These are phyloP conservation scores for Phellopilus nigrolimitatus DNA, from an alignment of 1,284 basidiomycete genomes.

Conservation along the genomic window DNA sequence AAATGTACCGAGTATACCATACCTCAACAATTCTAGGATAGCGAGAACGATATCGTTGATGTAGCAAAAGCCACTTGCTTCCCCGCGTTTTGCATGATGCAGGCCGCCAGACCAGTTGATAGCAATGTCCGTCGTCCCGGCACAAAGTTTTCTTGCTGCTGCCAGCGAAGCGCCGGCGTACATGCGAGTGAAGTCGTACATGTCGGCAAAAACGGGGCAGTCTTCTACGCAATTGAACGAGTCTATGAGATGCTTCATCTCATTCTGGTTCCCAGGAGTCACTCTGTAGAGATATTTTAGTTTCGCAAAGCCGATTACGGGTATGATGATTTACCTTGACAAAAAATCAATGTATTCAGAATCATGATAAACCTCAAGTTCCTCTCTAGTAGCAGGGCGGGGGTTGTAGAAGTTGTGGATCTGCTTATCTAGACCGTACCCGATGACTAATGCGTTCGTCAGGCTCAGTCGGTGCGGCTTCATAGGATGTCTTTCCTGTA, in stretches of 20 bases:
- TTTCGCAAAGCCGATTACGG: slow-evolving; percentile 1
- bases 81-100: slow-evolving; percentile 93
- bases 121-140: slow-evolving; percentile 90
- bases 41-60: slow-evolving; percentile 94
- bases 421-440: slow-evolving; percentile 94
- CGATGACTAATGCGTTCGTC: slow-evolving; percentile 93
- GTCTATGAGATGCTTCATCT: slow-evolving; percentile 72
- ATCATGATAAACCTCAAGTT: slow-evolving; percentile 91
- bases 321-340: slow-evolving; percentile 54
- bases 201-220: slow-evolving; percentile 88
- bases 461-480: slow-evolving; percentile 93
- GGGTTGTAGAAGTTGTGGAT: slow-evolving; percentile 92
- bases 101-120: slow-evolving; percentile 97
- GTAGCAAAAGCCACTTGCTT: slow-evolving; percentile 96
- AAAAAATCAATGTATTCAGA: slow-evolving; percentile 94
- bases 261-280: slow-evolving; percentile 73
- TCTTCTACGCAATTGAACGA: slow-evolving; percentile 90
- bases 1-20: slow-evolving; percentile 22
- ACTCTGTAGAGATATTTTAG: slow-evolving; percentile 46
- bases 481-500: slow-evolving; percentile 95
- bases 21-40: slow-evolving; percentile 91
- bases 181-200: slow-evolving; percentile 90
- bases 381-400: slow-evolving; percentile 81
- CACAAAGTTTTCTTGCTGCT: slow-evolving; percentile 80
- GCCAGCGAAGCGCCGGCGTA: slow-evolving; percentile 90